Percentiles rank a stretch among this genome's conserved stretches.
phyloP scores from a whole-genome alignment of 305 asterid genomes.

The Plantago lanceolata region DNA sequence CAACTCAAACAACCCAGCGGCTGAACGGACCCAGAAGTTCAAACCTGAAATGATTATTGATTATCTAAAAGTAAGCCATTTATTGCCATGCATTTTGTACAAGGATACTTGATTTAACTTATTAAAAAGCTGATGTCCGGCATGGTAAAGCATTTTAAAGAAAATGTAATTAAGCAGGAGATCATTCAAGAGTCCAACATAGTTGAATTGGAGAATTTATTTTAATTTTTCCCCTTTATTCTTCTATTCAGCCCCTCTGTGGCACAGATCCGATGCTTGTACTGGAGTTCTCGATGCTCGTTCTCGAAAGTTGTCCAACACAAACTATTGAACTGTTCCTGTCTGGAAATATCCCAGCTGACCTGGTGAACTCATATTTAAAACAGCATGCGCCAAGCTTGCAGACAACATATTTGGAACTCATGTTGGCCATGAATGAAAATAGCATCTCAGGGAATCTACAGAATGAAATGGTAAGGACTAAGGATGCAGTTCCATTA shows the following conservation, averaged over 20 bases:
- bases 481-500: slow-evolving; percentile 34
- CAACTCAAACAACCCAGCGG: slow-evolving; percentile 67
- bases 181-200: not conserved
- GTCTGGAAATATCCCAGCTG: slow-evolving; percentile 95
- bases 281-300: slow-evolving; percentile 88
- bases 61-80: slow-evolving; percentile 75
- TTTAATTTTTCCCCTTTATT: slow-evolving; percentile 22
- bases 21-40: slow-evolving; percentile 76
- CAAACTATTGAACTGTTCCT: slow-evolving; percentile 92
- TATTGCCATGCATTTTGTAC: slow-evolving; percentile 16
- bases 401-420: slow-evolving; percentile 95
- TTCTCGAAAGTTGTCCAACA: slow-evolving; percentile 89
- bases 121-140: not conserved
- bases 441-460: slow-evolving; percentile 79
- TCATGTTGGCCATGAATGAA: slow-evolving; percentile 90
- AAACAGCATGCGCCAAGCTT: slow-evolving; percentile 92
- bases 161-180: slow-evolving; percentile 1
- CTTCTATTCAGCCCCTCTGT: slow-evolving; percentile 71
- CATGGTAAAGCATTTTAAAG: not conserved
- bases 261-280: slow-evolving; percentile 89
- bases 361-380: slow-evolving; percentile 82
- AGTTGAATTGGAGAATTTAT: slow-evolving; percentile 11
- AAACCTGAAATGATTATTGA: slow-evolving; percentile 93
- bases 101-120: slow-evolving; percentile 2
- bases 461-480: slow-evolving; percentile 95